These are phyloP conservation scores for Aspergillus persii DNA, from an alignment of 2,329 filamentous ascomycete genomes.

Conservation along the genomic window DNA sequence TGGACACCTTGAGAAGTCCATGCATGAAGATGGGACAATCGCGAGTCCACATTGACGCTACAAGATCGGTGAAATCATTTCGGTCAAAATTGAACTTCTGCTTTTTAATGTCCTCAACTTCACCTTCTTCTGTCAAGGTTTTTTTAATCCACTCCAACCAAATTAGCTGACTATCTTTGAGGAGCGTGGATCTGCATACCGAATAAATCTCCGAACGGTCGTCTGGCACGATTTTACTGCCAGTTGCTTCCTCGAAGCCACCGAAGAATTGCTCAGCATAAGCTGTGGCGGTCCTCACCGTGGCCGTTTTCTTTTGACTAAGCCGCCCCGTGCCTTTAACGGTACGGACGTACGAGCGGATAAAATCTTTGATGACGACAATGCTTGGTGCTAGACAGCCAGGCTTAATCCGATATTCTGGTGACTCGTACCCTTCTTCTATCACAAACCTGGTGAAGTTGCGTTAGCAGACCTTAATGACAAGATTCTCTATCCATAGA, in stretches of 20 bases:
- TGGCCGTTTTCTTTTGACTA: constrained; percentile 2
- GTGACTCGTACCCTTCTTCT: constrained; percentile 6
- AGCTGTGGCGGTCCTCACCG: constrained; percentile 1
- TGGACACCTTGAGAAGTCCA: constrained; percentile 1
- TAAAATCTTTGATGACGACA: constrained; percentile 9
- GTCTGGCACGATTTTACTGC: constrained; percentile 1
- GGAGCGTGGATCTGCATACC: background rate
- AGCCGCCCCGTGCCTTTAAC: constrained; percentile 2
- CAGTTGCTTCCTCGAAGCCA: constrained; percentile 3
- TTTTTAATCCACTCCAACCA: constrained; percentile 6
- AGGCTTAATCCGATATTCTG: constrained; percentile 5
- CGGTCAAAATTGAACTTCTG: constrained; percentile 9
- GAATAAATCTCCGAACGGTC: constrained; percentile 5
- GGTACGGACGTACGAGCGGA: constrained; percentile 1
- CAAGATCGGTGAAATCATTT: constrained; percentile 3
- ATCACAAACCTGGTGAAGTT: constrained; percentile 2
- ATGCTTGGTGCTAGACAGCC: background rate
- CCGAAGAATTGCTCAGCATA: constrained; percentile 4
- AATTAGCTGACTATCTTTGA: constrained; percentile 1
- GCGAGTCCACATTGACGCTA: background rate
- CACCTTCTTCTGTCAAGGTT: constrained; percentile 1
- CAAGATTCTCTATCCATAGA: background rate
- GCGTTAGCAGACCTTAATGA: background rate
- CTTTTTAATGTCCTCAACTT: constrained; percentile 7
- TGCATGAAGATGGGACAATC: constrained; percentile 5